Percentiles rank a stretch among this genome's conserved stretches.
Evolutionary conservation across 148 eudicot species (phyloP).

Genomic region (Vaccinium darrowii): DNA sequence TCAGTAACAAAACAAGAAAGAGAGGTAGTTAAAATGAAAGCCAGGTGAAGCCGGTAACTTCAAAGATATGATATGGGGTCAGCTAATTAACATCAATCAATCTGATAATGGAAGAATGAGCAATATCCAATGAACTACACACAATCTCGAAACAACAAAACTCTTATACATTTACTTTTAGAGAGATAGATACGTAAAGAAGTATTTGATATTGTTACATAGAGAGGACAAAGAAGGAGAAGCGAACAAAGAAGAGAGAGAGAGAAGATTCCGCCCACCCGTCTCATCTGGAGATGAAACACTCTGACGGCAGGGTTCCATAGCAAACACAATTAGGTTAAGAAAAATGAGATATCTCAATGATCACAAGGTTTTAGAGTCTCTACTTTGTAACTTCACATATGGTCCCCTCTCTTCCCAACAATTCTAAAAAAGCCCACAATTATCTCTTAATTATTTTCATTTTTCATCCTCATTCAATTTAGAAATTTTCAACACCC

Average conservation of each 20-base stretch:
- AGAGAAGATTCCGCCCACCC: background rate
- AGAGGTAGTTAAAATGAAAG: background rate
- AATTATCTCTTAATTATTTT: background rate
- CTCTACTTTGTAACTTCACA: background rate
- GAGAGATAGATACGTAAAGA: background rate
- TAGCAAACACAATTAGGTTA: conserved; percentile 6
- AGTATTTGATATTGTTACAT: background rate
- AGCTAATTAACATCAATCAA: background rate
- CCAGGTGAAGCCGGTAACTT: background rate
- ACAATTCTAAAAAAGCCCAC: background rate
- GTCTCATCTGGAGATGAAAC: conserved; percentile 1
- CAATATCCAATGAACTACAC: background rate
- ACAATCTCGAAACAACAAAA: background rate
- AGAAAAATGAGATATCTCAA: background rate
- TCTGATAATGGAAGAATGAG: background rate
- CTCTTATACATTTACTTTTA: background rate
- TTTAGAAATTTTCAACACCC: background rate
- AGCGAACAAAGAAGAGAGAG: background rate
- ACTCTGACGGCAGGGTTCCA: background rate
- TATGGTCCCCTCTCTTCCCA: background rate
- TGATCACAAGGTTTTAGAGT: background rate
- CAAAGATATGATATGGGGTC: background rate
- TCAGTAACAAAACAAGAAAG: background rate
- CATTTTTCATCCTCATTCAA: background rate
- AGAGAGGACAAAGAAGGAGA: background rate